Evolutionary conservation across 2,329 filamentous ascomycete genomes (phyloP).

Genomic region (Colletotrichum echinochloae): DNA sequence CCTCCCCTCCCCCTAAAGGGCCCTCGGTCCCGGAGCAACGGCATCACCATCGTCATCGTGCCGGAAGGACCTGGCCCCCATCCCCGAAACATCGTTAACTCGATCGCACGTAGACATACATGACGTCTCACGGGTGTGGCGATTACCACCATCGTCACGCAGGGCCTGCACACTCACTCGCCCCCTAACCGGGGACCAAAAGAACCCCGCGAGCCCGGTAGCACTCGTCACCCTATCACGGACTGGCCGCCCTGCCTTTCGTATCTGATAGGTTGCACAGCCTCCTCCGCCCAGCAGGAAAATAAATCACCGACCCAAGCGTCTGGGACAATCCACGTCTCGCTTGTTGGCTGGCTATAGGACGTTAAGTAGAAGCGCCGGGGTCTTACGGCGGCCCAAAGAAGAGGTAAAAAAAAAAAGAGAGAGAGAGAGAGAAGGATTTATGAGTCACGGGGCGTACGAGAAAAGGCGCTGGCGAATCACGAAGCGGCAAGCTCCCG

Average conservation of each 20-base stretch:
- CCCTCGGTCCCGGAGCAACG: background rate
- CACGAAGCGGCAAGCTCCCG: background rate
- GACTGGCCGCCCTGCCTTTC: too few relatives aligned
- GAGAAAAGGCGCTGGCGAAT: conserved; percentile 8
- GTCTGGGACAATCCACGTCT: background rate
- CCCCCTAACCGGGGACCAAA: background rate
- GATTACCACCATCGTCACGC: background rate
- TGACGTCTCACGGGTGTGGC: background rate
- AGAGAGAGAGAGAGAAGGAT: too few relatives aligned
- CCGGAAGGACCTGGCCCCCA: background rate
- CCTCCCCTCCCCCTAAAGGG: background rate
- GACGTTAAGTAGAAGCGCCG: too few relatives aligned
- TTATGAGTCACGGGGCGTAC: conserved; percentile 15
- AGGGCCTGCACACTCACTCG: background rate
- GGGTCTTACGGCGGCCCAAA: background rate
- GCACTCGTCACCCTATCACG: background rate
- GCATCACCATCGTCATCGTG: background rate
- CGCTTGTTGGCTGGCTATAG: too few relatives aligned
- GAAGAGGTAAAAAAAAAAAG: too few relatives aligned
- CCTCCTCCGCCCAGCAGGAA: background rate
- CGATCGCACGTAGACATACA: background rate
- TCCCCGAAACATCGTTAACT: background rate
- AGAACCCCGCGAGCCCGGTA: background rate
- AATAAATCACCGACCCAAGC: background rate
- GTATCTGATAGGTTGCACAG: background rate